phyloP scores from a whole-genome alignment of 2,329 filamentous ascomycete species.

The Emmonsia crescens region DNA sequence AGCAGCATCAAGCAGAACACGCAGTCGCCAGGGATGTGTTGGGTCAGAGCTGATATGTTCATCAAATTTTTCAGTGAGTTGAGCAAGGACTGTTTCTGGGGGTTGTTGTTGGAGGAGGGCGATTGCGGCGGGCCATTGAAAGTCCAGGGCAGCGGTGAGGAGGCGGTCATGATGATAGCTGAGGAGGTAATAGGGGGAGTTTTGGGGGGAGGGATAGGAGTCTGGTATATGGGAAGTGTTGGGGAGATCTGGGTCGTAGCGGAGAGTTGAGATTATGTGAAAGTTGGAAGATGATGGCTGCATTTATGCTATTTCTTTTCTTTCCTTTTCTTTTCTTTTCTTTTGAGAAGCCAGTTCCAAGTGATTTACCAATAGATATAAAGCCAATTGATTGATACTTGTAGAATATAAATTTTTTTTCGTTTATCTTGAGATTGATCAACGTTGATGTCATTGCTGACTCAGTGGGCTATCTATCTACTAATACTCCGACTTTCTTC shows the following conservation, averaged over 20 bases:
- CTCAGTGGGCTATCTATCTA: too few species aligned
- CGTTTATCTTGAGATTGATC: too few species aligned
- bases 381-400: too few species aligned
- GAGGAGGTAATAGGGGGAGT: slow-evolving; percentile 66
- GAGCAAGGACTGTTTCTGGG: slow-evolving; percentile 21
- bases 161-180: slow-evolving; percentile 68
- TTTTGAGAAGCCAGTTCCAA: too few species aligned
- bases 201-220: slow-evolving; percentile 26
- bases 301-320: too few species aligned
- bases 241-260: slow-evolving; percentile 55
- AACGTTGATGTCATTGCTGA: too few species aligned
- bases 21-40: slow-evolving; percentile 28
- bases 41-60: slow-evolving; percentile 21
- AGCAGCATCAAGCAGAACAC: slow-evolving; percentile 23
- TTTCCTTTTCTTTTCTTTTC: too few species aligned
- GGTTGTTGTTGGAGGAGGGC: slow-evolving; percentile 15
- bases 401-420: too few species aligned
- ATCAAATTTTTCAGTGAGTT: slow-evolving; percentile 21
- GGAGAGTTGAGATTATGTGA: slow-evolving; percentile 58
- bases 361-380: too few species aligned
- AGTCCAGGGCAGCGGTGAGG: slow-evolving; percentile 45
- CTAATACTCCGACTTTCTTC: too few species aligned
- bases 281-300: slow-evolving; percentile 33
- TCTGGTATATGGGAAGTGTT: slow-evolving; percentile 17
- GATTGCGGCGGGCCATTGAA: slow-evolving; percentile 34